These are phyloP conservation scores for Antitrichia curtipendula DNA, from an alignment of 225 moss, liverwort and hornwort genomes.

Conservation along the genomic window DNA sequence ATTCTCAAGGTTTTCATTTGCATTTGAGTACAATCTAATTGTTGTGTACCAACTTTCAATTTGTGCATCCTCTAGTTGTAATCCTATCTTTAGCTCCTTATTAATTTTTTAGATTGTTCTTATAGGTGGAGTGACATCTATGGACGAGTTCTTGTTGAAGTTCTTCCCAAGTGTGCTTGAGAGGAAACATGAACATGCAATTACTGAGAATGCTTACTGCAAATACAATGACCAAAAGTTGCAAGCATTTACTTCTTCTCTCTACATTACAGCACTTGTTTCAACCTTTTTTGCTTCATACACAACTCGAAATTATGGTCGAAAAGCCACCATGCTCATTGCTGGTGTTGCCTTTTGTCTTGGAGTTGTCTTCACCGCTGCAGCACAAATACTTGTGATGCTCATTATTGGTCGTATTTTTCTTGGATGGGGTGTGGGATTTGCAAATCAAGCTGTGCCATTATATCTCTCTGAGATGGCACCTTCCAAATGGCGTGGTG, in stretches of 20 bases:
- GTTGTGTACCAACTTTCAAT: neutral
- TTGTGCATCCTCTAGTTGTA: neutral
- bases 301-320: neutral
- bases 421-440: neutral
- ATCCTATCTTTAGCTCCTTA: neutral
- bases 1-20: neutral
- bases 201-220: neutral
- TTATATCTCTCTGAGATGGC: neutral
- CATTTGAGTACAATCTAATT: neutral
- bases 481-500: neutral
- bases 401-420: neutral
- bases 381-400: neutral
- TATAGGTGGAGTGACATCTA: neutral
- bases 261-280: neutral
- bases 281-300: neutral
- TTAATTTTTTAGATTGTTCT: neutral
- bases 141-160: neutral
- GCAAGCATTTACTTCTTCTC: neutral
- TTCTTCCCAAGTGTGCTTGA: neutral
- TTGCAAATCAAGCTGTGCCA: neutral
- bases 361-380: neutral
- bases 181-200: neutral
- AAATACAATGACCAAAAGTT: neutral
- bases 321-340: neutral
- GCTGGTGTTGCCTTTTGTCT: neutral